Evolutionary conservation across 345 rosid genomes (phyloP).

Genomic region (Pugionium cornutum): DNA sequence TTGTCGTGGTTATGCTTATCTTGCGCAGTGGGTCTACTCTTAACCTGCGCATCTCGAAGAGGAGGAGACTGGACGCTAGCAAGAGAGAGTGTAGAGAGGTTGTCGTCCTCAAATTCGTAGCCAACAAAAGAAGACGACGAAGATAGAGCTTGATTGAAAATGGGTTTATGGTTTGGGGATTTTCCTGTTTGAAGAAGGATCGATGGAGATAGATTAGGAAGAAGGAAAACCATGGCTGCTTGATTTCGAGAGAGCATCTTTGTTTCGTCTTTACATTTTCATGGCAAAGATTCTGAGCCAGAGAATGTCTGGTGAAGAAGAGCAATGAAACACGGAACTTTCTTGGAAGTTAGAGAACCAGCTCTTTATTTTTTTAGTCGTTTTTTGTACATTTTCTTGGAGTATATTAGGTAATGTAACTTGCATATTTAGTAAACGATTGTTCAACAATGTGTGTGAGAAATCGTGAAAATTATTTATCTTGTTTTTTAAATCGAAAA

Average conservation of each 20-base stretch:
- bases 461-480: too few species aligned
- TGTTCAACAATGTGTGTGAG: too few species aligned
- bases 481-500: too few species aligned
- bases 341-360: slow-evolving; percentile 31
- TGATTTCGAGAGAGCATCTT: slow-evolving; percentile 9
- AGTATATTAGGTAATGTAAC: too few species aligned
- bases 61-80: slow-evolving; percentile 38
- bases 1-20: slow-evolving; percentile 51
- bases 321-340: slow-evolving; percentile 28
- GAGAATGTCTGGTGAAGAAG: slow-evolving; percentile 38
- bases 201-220: slow-evolving; percentile 65
- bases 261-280: slow-evolving; percentile 32
- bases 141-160: slow-evolving; percentile 28
- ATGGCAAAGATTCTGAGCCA: slow-evolving; percentile 34
- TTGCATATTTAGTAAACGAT: neutral
- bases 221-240: slow-evolving; percentile 70
- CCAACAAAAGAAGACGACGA: slow-evolving; percentile 12
- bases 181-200: slow-evolving; percentile 56
- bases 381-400: neutral
- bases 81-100: slow-evolving; percentile 35
- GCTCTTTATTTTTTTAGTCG: slow-evolving; percentile 2
- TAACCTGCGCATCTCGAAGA: slow-evolving; percentile 51
- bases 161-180: slow-evolving; percentile 46
- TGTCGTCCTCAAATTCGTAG: slow-evolving; percentile 25
- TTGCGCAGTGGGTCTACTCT: slow-evolving; percentile 38